Base-by-base conservation (phyloP, 805 yeast genomes). In the Kuraishia floccosa region DNA sequence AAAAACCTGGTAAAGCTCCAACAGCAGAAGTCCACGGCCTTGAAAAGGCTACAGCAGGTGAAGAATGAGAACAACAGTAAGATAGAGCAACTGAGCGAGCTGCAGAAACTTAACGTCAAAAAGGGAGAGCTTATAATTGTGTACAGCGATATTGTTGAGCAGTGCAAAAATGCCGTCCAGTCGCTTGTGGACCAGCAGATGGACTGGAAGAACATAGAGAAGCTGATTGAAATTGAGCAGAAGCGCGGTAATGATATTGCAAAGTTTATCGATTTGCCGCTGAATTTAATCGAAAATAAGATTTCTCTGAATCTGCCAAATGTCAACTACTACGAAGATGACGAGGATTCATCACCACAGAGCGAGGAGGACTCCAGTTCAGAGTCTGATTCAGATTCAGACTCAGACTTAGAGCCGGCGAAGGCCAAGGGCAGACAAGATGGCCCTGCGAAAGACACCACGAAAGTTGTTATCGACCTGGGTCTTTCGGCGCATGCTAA, bases 181-280 rank as follows among this genome's bases (percentile, higher is more conserved):
- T 57, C 61, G 1, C 55, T 85, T 33, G 38, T 86, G 4, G 76
- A 78, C 34, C 91, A 83, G 46, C 87, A 83, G 39, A 83, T 85
- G 84, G 96, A 89, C 49, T 89, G 98, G 98, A 69, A 71, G 26
- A 79, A 84, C 37, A 87, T 87, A 38, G 95, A 81, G 47, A 73
- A 76, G 38, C 54, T 80, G 35, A 76, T 89, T 31, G 57, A 66
- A 29, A 63, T 74, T 30, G 94, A 89, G 46, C 76, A 83, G 42
- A 52, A 59, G 1, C 68, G 76, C 41, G 76, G 78, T 1, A 82
- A 77, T 42, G 52, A 57, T 4, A 59, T 76, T 34, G 95, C 96
- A 0, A 54, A 59, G 23, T 43, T 62, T 35, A 79, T 87, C 32
- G 60, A 64, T 28, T 46, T 74, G 22, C 91, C 94, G 0, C 60